These are phyloP conservation scores for Penicillium paneum DNA, from an alignment of 2,329 filamentous ascomycete species.

Conservation along the genomic window DNA sequence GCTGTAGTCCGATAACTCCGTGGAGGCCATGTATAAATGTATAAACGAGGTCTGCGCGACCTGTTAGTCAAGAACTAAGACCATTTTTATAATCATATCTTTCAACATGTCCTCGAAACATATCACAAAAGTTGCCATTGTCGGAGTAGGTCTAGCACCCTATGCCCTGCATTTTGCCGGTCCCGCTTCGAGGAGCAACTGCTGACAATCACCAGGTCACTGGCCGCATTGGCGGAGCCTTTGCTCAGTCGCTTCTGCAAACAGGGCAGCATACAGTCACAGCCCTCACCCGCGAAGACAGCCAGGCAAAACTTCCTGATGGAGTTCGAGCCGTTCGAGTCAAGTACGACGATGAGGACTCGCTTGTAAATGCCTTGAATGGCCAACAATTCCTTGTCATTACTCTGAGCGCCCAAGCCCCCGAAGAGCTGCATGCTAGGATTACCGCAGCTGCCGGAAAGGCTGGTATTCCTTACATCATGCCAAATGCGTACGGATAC, in stretches of 20 bases:
- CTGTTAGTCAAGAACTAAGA: no score
- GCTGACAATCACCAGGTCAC: slow-evolving; percentile 27
- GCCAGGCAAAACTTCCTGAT: slow-evolving; percentile 41
- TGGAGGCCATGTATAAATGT: neutral
- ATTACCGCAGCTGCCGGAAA: slow-evolving; percentile 54
- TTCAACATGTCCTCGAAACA: slow-evolving; percentile 7
- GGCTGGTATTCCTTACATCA: slow-evolving; percentile 53
- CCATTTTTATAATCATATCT: neutral
- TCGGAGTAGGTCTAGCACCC: slow-evolving; percentile 30
- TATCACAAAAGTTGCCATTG: slow-evolving; percentile 36
- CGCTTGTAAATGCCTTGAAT: slow-evolving; percentile 49
- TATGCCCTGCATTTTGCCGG: neutral
- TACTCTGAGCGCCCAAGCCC: slow-evolving; percentile 45
- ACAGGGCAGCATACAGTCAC: slow-evolving; percentile 52
- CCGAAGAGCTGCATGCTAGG: slow-evolving; percentile 45
- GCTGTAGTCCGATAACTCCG: neutral
- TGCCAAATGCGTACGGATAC: slow-evolving; percentile 49
- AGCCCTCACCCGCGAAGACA: slow-evolving; percentile 47
- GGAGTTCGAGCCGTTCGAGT: slow-evolving; percentile 44
- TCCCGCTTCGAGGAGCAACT: neutral
- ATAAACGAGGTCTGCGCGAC: neutral
- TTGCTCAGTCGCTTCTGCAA: slow-evolving; percentile 41
- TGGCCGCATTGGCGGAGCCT: slow-evolving; percentile 31
- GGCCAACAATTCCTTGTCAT: slow-evolving; percentile 58
- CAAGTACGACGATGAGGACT: slow-evolving; percentile 47